Conservation (phyloP, 2,329 filamentous ascomycete genomes). For the Lachnellula occidentalis region DNA sequence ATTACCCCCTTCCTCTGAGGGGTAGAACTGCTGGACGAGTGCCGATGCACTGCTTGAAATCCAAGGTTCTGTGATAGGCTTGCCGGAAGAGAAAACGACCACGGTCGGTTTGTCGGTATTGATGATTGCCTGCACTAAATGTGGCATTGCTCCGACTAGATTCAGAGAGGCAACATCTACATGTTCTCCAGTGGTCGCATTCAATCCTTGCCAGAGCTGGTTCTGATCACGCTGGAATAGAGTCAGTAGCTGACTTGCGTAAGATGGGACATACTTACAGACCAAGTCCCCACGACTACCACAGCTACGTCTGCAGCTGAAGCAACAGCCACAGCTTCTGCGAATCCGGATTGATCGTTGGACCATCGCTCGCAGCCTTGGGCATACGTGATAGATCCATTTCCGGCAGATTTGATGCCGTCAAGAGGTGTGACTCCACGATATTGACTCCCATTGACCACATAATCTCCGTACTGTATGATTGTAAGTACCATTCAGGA, state of each 20-base stretch:
- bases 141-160: slow-evolving; percentile 65
- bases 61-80: slow-evolving; percentile 69
- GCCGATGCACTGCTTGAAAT: slow-evolving; percentile 59
- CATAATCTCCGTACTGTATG: slow-evolving; percentile 65
- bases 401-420: slow-evolving; percentile 57
- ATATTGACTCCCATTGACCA: slow-evolving; percentile 58
- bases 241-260: not conserved
- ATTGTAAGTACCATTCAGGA: not conserved
- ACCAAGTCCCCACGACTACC: slow-evolving; percentile 71
- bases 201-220: slow-evolving; percentile 64
- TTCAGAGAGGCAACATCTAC: slow-evolving; percentile 59
- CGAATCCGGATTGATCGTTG: slow-evolving; percentile 60
- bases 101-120: slow-evolving; percentile 69
- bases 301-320: slow-evolving; percentile 65
- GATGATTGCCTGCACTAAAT: slow-evolving; percentile 61
- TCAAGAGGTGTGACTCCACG: slow-evolving; percentile 65
- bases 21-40: slow-evolving; percentile 70
- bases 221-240: slow-evolving; percentile 53
- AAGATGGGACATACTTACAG: slow-evolving; percentile 24
- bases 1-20: slow-evolving; percentile 74
- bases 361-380: slow-evolving; percentile 71
- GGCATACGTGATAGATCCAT: slow-evolving; percentile 58
- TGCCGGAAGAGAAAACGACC: slow-evolving; percentile 77
- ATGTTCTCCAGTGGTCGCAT: slow-evolving; percentile 71
- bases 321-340: slow-evolving; percentile 60